Evolutionary conservation across 768 basidiomycete species (phyloP), one percentile per base, ranked within the genome.

Genomic region (Multifurca ochricompacta): DNA sequence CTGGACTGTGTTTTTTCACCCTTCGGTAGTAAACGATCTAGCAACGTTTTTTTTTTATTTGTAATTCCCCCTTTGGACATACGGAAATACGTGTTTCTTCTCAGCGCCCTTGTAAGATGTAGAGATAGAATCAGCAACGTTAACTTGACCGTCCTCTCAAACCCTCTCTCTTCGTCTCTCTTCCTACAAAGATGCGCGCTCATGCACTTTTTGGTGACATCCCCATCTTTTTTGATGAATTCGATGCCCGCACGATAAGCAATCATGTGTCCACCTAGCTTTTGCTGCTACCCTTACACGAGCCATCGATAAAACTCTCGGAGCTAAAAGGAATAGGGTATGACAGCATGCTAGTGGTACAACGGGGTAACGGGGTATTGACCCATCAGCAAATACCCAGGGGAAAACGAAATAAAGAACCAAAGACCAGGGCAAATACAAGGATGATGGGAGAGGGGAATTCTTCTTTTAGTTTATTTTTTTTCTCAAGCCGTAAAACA

Each of bases 11-110:
- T 23, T 5, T 9, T n/a, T 21, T 50, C 36, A 49, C 49, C 16
- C 32, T 46, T 47, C 37, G 27, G 44, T n/a, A n/a, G 28, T 34
- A 47, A 47, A 51, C 18, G 45, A 57, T 52, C 56, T 52, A 57
- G 39, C 48, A 16, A 48, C 37, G 50, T 19, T 50, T 49, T 32
- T 18, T 32, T 14, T 36, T 46, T 32, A 51, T 35, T 35, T 23
- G 19, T 21, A 16, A 37, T 31, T 3, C 1, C 23, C 36, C n/a
- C 2, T 6, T 39, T 18, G 44, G 50, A 52, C 56, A 48, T 47
- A 32, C 37, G 27, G 25, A 42, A 35, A 7, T 4, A 27, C 10
- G 30, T 18, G 30, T 51, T 18, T 31, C 40, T 28, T 39, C 30
- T 9, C 32, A 6, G 31, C 36, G 40, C 21, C 23, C 43, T 2